A percentile compares a stretch with the other conserved stretches of the same genome.
Evolutionary conservation across 2,329 filamentous ascomycete species (phyloP).

Genomic region (Epichloe aotearoae): DNA sequence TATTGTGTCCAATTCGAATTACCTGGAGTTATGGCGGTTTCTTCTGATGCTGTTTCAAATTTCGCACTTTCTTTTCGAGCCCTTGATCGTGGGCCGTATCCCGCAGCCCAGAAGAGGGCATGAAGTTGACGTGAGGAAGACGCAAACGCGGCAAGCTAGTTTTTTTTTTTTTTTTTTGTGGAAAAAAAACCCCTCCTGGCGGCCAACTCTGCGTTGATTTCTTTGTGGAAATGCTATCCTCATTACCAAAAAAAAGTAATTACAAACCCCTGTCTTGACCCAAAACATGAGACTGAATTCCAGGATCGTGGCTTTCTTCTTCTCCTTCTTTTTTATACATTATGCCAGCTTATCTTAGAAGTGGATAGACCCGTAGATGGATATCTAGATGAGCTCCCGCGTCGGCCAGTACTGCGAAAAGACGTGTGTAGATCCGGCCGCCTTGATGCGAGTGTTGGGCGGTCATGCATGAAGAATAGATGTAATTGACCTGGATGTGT

Average conservation of each 20-base stretch:
- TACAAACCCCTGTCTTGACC: neutral
- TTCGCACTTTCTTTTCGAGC: neutral
- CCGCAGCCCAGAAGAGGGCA: neutral
- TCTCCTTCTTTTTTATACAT: neutral
- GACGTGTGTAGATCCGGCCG: neutral
- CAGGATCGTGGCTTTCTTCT: neutral
- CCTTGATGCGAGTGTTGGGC: neutral
- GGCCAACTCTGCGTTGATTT: neutral
- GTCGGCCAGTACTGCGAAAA: neutral
- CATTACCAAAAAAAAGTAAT: neutral
- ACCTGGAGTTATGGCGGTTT: neutral
- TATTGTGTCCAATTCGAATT: neutral
- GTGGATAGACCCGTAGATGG: conserved; percentile 3
- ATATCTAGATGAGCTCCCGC: conserved; percentile 1
- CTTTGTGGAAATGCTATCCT: neutral
- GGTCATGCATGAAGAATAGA: conserved; percentile 1
- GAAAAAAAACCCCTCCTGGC: neutral
- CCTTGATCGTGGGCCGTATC: neutral
- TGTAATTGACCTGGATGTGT: neutral
- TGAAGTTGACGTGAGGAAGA: neutral
- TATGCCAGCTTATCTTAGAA: neutral
- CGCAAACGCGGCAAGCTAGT: neutral
- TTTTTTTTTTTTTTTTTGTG: too few species aligned
- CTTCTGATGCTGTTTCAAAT: too few species aligned
- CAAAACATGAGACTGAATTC: neutral